These are phyloP conservation scores for carrot (Daucus carota) DNA, from an alignment of 129 eudicot genomes.

Conservation along the genomic window DH1_v3.0 NC_030382.2:24513501-24514000, in stretches of 20 bases:
- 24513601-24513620: not conserved
- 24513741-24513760: not conserved
- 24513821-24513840: not conserved
- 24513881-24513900: not conserved
- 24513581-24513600: not conserved
- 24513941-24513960: not conserved
- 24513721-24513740: not conserved
- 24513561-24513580: not conserved
- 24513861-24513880: not conserved
- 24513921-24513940: not conserved
- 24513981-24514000: conserved; percentile 8
- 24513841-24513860: not conserved
- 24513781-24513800: not conserved
- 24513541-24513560: not conserved
- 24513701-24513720: not conserved
- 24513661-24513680: not conserved
- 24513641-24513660: not conserved
- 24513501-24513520: not conserved
- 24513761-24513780: conserved; percentile 1
- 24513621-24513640: too few species aligned
- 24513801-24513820: not conserved
- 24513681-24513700: not conserved
- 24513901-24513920: not conserved
- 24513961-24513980: not conserved
- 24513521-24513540: not conserved